A percentile compares a stretch with the other conserved stretches of the same genome.
These are phyloP conservation scores for Lipomyces yamanashiensis DNA, from an alignment of 805 yeast genomes.

Conservation along the genomic window DNA sequence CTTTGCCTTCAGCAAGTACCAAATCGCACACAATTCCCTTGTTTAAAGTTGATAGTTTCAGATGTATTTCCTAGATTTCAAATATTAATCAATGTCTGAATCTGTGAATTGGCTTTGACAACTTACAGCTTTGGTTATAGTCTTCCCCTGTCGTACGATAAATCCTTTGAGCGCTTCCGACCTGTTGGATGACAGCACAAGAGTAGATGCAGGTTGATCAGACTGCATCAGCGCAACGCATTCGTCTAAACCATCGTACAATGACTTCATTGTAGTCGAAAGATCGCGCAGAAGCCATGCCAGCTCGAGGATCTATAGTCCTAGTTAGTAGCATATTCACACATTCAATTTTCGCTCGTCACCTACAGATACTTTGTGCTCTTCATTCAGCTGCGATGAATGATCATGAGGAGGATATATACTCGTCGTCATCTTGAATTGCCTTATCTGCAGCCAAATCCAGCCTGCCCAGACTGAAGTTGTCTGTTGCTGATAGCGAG, in stretches of 20 bases:
- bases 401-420: conserved; percentile 29
- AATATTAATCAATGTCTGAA: neutral
- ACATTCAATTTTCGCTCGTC: too few relatives aligned
- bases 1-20: conserved; percentile 25
- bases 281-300: conserved; percentile 36
- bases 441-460: neutral
- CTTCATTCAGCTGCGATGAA: conserved; percentile 33
- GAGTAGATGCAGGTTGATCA: conserved; percentile 35
- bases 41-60: conserved; percentile 32
- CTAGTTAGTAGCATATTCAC: neutral
- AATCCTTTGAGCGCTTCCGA: conserved; percentile 38
- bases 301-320: conserved; percentile 29
- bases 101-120: neutral
- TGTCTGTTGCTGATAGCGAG: neutral
- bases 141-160: conserved; percentile 32
- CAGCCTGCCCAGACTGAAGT: neutral
- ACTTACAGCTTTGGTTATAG: conserved; percentile 37
- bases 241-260: conserved; percentile 31
- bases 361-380: conserved; percentile 35
- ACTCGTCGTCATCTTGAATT: conserved; percentile 27
- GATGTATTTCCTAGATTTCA: conserved; percentile 26
- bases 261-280: conserved; percentile 24
- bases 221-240: conserved; percentile 29
- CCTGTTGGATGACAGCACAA: conserved; percentile 37
- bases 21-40: conserved; percentile 25